phyloP scores from a whole-genome alignment of 1,284 basidiomycete genomes.

The Heterobasidion annosum region DNA sequence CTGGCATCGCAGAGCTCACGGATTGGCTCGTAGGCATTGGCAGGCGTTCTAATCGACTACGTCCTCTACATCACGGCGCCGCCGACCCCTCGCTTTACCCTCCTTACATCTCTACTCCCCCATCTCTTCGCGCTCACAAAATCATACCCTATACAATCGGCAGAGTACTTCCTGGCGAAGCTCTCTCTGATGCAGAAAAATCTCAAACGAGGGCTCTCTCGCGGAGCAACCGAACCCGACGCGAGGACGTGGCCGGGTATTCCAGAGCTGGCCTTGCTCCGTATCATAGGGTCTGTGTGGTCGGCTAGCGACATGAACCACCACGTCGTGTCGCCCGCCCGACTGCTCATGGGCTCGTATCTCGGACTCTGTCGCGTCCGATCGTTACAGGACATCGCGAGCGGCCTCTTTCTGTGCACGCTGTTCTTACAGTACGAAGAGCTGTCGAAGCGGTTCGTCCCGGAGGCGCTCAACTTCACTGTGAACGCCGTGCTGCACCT shows the following conservation, averaged over 20 bases:
- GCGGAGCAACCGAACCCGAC: slow-evolving; percentile 54
- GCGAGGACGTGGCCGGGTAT: slow-evolving; percentile 86
- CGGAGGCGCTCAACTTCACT: slow-evolving; percentile 85
- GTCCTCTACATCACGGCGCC: slow-evolving; percentile 71
- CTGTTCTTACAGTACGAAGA: slow-evolving; percentile 79
- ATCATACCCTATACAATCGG: slow-evolving; percentile 75
- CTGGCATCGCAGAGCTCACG: neutral
- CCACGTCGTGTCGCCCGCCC: slow-evolving; percentile 79
- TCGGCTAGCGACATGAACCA: slow-evolving; percentile 94
- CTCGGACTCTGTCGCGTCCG: slow-evolving; percentile 81
- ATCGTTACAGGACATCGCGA: slow-evolving; percentile 66
- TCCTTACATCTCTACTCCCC: slow-evolving; percentile 67
- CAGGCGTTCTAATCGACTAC: slow-evolving; percentile 87
- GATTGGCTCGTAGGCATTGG: slow-evolving; percentile 44
- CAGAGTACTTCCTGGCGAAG: slow-evolving; percentile 78
- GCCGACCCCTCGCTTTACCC: slow-evolving; percentile 46
- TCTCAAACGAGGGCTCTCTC: slow-evolving; percentile 74
- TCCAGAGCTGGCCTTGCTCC: slow-evolving; percentile 77
- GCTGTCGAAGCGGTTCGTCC: slow-evolving; percentile 81
- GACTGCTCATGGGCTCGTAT: slow-evolving; percentile 88
- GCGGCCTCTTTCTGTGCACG: slow-evolving; percentile 86
- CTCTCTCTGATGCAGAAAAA: slow-evolving; percentile 93
- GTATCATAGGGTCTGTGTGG: slow-evolving; percentile 80
- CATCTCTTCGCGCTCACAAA: slow-evolving; percentile 78
- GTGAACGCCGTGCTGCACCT: slow-evolving; percentile 67